Conservation (phyloP, 2,329 filamentous ascomycete species). For the Zelopaecilomyces penicillatus region DNA sequence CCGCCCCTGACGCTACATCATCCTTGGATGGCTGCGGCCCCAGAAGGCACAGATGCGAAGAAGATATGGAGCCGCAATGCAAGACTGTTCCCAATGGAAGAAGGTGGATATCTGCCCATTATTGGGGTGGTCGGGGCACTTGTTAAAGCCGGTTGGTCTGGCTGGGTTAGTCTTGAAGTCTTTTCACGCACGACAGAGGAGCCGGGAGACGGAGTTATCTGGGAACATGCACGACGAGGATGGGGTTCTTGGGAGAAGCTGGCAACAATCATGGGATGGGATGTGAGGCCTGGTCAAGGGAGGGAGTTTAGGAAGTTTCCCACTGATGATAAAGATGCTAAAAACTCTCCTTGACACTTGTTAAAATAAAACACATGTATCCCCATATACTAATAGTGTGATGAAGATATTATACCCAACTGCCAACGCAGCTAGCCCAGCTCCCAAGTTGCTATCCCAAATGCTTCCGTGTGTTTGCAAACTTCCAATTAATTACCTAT, state of each 20-base stretch:
- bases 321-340: no score
- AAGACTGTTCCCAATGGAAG: constrained; percentile 13
- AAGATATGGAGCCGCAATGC: constrained; percentile 13
- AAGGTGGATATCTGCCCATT: constrained; percentile 19
- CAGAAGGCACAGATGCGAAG: constrained; percentile 1
- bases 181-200: constrained; percentile 9
- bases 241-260: constrained; percentile 11
- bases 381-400: no score
- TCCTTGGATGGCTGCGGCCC: constrained; percentile 2
- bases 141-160: constrained; percentile 4
- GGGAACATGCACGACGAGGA: constrained; percentile 7
- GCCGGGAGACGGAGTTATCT: constrained; percentile 5
- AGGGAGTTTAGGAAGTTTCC: neutral
- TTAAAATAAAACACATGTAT: no score
- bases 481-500: no score
- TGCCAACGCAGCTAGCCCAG: no score
- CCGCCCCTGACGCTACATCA: constrained; percentile 1
- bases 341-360: no score
- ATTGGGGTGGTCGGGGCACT: constrained; percentile 22
- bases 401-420: no score
- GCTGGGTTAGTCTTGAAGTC: constrained; percentile 15
- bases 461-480: no score
- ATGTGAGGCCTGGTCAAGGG: neutral
- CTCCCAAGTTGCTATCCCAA: no score
- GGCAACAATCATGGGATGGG: constrained; percentile 10